phyloP scores from a whole-genome alignment of 148 eudicot species.

The Diospyros kaki region DNA sequence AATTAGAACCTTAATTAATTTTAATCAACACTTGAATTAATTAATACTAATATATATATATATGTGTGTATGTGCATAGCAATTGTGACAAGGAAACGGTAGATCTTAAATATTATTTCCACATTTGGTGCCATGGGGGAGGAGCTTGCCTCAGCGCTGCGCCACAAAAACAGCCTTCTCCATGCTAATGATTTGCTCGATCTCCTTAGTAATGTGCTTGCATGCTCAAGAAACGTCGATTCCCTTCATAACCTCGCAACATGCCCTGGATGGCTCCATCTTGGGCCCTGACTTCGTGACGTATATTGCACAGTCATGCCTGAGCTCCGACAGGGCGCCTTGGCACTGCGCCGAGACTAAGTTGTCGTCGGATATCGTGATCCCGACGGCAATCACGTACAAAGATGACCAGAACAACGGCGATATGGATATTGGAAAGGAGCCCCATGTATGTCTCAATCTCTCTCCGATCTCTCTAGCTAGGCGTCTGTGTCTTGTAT shows the following conservation, averaged over 20 bases:
- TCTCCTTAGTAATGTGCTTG: constrained; percentile 33
- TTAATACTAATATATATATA: neutral
- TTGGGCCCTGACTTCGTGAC: constrained; percentile 41
- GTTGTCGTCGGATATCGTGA: constrained; percentile 7
- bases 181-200: constrained; percentile 53
- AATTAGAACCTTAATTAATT: neutral
- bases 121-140: constrained; percentile 47
- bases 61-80: no score
- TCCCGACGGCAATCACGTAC: no score
- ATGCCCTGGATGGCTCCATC: constrained; percentile 31
- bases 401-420: neutral
- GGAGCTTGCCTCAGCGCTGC: constrained; percentile 37
- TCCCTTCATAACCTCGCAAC: constrained; percentile 39
- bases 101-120: constrained; percentile 42
- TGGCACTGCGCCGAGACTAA: constrained; percentile 45
- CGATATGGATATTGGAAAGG: no score
- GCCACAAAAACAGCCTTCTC: constrained; percentile 48
- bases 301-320: constrained; percentile 34
- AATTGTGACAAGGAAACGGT: neutral
- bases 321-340: constrained; percentile 46
- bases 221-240: constrained; percentile 46
- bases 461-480: no score
- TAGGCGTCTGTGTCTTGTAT: no score
- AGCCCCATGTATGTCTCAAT: no score
- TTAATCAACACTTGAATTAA: neutral